Conservation (phyloP, 2,329 filamentous ascomycete genomes). For the Tolypocladium endophyticum region DNA sequence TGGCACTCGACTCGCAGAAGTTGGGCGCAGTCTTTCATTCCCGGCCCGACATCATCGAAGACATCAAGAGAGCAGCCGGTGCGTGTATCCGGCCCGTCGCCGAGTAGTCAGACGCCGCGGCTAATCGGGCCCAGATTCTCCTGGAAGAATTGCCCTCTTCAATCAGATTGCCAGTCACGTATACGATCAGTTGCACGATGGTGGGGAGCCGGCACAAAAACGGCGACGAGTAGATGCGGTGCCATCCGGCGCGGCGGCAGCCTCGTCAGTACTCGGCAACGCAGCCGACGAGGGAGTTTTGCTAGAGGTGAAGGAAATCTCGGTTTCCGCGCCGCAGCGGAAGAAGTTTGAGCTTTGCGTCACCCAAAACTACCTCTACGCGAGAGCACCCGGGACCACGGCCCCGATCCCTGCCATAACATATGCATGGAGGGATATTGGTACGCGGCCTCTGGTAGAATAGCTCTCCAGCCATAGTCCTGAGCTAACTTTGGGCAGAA, state of each 20-base stretch:
- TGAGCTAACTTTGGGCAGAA: conserved; percentile 28
- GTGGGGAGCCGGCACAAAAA: conserved; percentile 38
- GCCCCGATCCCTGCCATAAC: conserved; percentile 41
- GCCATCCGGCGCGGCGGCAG: conserved; percentile 10
- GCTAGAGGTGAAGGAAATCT: conserved; percentile 55
- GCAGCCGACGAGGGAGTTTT: conserved; percentile 40
- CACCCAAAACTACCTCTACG: conserved; percentile 48
- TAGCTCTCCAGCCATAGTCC: neutral
- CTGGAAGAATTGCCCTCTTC: conserved; percentile 39
- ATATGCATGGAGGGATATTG: conserved; percentile 52
- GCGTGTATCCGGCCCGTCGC: conserved; percentile 8
- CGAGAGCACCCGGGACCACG: conserved; percentile 39
- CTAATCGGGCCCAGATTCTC: conserved; percentile 31
- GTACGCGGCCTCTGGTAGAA: conserved; percentile 24
- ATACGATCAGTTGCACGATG: conserved; percentile 29
- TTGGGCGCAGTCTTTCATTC: conserved; percentile 42
- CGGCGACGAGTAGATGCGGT: conserved; percentile 39
- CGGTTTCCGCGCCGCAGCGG: conserved; percentile 54
- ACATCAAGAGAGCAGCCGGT: conserved; percentile 44
- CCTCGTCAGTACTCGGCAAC: conserved; percentile 9
- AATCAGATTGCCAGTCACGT: conserved; percentile 45
- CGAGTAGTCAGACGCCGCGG: neutral
- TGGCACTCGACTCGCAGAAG: conserved; percentile 36
- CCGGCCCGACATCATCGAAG: conserved; percentile 44
- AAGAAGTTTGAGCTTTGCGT: conserved; percentile 60